Evolutionary conservation across 176 grass and related monocot genomes (phyloP).

Genomic region (Hordeum marinum): DNA sequence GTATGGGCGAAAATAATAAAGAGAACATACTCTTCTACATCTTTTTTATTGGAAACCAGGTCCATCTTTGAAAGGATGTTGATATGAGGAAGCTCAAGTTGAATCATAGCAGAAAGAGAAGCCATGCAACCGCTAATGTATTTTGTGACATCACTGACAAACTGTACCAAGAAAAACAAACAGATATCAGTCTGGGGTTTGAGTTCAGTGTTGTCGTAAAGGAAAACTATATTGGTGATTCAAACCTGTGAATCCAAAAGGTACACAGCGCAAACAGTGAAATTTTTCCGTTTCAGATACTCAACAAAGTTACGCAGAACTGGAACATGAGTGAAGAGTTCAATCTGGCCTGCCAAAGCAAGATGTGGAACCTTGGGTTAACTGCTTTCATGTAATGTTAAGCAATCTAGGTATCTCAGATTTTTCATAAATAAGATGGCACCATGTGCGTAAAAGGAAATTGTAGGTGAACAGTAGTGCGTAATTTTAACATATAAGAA

Average conservation of each 20-base stretch:
- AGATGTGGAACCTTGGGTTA: not conserved
- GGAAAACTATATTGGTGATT: conserved; percentile 4
- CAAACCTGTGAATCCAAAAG: conserved; percentile 96
- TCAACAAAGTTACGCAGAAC: conserved; percentile 89
- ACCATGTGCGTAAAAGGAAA: not conserved
- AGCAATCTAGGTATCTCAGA: not conserved
- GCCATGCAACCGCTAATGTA: conserved; percentile 98
- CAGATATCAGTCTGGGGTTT: not conserved
- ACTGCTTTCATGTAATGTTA: not conserved
- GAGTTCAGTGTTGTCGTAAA: not conserved
- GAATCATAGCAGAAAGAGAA: conserved; percentile 96
- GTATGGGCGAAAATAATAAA: not conserved
- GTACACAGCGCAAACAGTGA: conserved; percentile 85
- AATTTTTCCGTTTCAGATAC: conserved; percentile 85
- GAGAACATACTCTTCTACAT: conserved; percentile 73
- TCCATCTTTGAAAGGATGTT: conserved; percentile 99
- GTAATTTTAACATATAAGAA: not conserved
- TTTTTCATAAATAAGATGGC: not conserved
- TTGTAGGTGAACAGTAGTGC: not conserved
- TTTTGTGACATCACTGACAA: conserved; percentile 91
- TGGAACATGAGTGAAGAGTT: conserved; percentile 93
- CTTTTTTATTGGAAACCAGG: conserved; percentile 79
- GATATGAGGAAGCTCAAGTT: conserved; percentile 95
- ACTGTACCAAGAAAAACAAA: conserved; percentile 51
- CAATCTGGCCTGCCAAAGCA: conserved; percentile 88